phyloP scores from a whole-genome alignment of 2,329 filamentous ascomycete genomes.

The Albifimbria verrucaria region DNA sequence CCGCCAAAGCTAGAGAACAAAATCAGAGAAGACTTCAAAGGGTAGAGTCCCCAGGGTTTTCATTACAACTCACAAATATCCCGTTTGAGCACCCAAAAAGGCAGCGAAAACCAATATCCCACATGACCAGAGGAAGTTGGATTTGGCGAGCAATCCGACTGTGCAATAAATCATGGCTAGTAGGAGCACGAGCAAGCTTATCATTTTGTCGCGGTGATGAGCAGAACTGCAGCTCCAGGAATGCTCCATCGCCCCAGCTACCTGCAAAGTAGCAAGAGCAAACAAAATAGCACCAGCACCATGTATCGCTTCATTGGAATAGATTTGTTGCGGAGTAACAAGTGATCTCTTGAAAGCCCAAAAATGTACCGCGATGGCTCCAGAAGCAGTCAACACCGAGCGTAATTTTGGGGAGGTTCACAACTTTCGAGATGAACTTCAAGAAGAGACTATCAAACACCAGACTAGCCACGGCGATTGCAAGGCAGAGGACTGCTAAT shows the following conservation, averaged over 20 bases:
- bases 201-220: neutral
- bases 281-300: conserved; percentile 3
- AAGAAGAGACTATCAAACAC: conserved; percentile 2
- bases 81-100: neutral
- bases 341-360: neutral
- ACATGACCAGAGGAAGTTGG: conserved; percentile 4
- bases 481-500: conserved; percentile 6
- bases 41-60: neutral
- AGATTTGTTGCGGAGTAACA: conserved; percentile 1
- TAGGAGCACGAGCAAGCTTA: neutral
- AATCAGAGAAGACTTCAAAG: neutral
- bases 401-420: neutral
- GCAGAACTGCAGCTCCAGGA: neutral
- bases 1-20: neutral
- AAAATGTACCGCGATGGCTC: neutral
- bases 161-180: neutral
- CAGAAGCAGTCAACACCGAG: neutral
- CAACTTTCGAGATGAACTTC: neutral
- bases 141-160: neutral
- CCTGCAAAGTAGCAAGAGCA: conserved; percentile 3
- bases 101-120: conserved; percentile 1
- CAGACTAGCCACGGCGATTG: conserved; percentile 3
- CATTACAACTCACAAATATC: conserved; percentile 3
- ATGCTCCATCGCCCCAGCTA: neutral
- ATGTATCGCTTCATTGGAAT: conserved; percentile 3